Base-by-base conservation (phyloP, 2,329 filamentous ascomycete species). In the Thielaviopsis euricoi region DNA sequence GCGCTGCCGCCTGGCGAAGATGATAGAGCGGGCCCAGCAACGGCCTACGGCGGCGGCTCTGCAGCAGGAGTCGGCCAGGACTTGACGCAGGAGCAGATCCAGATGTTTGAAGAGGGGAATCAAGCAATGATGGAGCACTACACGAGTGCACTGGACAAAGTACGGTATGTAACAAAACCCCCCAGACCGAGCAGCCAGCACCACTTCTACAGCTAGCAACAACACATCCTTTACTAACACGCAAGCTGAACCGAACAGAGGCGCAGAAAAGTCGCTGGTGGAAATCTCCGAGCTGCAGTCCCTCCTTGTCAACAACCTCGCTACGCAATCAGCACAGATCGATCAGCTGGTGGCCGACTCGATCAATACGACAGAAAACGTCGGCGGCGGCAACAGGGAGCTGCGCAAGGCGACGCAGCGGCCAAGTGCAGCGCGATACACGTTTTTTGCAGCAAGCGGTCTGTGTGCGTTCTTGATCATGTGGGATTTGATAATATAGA, bases 201-300 rank as follows among this genome's bases (percentile, higher is more conserved):
- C 15, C 4, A n/a, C 13, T 43, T 33, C 29, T 19, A 22, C n/a
- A 37, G 3, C 19, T 6, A 22, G 9, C 25, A 4, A 33, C 7
- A 10, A 10, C 29, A 33, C 7, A 10, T 33, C n/a, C 29, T 33
- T 49, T 23, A 33, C 13, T 23, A 12, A 57, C 53, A 60, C 59
- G n/a, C n/a, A 61, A 23, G 13, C n/a, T 22, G 19, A 19, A 6
- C 22, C 33, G 22, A 33, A 60, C 66, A 95, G 88, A 66, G 86
- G 85, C 25, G 89, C 89, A 0, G 89, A 98, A 69, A 88, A 87
- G 68, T 95, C 89, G 0, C 78, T 98, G 6, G 71, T 95, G 3
- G 93, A 98, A 69, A 96, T 98, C 62, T 86, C 89, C 7, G 89
- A 95, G 67, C 75, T 98, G 55, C 93, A 98, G 68, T 88, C 87